A percentile compares a stretch with the other conserved stretches of the same genome.
Conservation (phyloP, 768 basidiomycete species). For the Tricholomella constricta region DNA sequence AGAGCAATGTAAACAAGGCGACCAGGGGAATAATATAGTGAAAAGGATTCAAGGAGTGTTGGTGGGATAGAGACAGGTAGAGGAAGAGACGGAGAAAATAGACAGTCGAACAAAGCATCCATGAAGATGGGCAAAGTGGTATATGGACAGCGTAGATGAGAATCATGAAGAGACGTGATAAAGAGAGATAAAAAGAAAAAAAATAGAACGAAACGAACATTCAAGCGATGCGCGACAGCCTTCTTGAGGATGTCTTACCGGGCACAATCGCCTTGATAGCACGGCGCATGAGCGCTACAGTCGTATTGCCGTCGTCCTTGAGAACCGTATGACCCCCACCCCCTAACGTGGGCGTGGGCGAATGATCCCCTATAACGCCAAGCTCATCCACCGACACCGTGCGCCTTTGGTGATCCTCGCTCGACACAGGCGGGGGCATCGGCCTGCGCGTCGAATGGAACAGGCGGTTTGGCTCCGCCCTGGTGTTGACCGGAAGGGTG, state of each 20-base stretch:
- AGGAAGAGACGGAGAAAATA: background rate
- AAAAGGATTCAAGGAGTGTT: background rate
- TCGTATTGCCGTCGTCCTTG: conserved; percentile 51
- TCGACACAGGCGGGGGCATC: conserved; percentile 76
- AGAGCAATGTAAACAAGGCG: conserved; percentile 5
- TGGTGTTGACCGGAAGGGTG: conserved; percentile 25
- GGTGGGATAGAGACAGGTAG: background rate
- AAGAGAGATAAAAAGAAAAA: conserved; percentile 5
- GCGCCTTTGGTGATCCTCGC: conserved; percentile 50
- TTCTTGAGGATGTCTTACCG: conserved; percentile 55
- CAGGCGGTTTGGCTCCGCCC: conserved; percentile 41
- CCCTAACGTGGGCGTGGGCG: conserved; percentile 25
- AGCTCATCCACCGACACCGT: conserved; percentile 65
- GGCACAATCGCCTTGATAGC: conserved; percentile 80
- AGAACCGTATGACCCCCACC: conserved; percentile 22
- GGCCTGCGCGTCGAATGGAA: conserved; percentile 52
- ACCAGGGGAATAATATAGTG: background rate
- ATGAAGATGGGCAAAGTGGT: background rate
- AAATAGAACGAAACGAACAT: conserved; percentile 3
- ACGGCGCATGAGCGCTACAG: conserved; percentile 61
- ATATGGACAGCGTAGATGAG: background rate
- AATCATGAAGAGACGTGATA: background rate
- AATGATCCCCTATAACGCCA: conserved; percentile 51
- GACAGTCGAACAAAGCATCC: background rate
- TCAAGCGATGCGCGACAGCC: conserved; percentile 46